A percentile compares a stretch with the other conserved stretches of the same genome.
phyloP scores from a whole-genome alignment of 805 yeast genomes.

The Wickerhamiella spandovensis region DNA sequence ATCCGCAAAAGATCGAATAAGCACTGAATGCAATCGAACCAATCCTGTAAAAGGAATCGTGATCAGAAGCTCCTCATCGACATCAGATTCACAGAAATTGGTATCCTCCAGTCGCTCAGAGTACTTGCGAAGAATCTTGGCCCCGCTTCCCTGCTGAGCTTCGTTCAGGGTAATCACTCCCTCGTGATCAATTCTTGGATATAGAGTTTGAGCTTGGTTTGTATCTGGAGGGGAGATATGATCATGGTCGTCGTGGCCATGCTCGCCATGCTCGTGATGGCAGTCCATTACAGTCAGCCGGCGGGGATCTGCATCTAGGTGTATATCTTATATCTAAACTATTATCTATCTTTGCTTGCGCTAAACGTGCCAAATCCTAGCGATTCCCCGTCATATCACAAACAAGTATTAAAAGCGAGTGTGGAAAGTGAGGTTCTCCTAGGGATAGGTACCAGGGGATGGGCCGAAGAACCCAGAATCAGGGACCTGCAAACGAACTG shows the following conservation, averaged over 20 bases:
- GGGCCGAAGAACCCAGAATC: constrained; percentile 24
- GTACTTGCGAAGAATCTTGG: constrained; percentile 39
- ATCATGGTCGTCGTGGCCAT: constrained; percentile 24
- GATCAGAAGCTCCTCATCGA: constrained; percentile 68
- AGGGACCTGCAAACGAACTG: constrained; percentile 13
- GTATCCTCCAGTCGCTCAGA: constrained; percentile 36
- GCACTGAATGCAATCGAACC: constrained; percentile 61
- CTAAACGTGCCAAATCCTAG: no score
- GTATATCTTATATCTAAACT: no score
- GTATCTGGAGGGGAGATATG: constrained; percentile 61
- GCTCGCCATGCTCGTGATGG: constrained; percentile 10
- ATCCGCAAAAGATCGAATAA: constrained; percentile 51
- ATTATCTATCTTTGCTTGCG: no score
- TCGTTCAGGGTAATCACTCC: constrained; percentile 54
- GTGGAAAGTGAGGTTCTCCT: no score
- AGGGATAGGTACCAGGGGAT: background rate
- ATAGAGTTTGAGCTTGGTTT: constrained; percentile 48
- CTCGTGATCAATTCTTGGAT: constrained; percentile 43
- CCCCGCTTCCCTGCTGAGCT: constrained; percentile 37
- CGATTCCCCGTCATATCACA: no score
- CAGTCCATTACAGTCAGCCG: background rate
- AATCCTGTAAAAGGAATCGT: constrained; percentile 68
- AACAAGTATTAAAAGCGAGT: no score
- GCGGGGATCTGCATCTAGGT: no score
- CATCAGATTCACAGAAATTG: constrained; percentile 46